phyloP scores from a whole-genome alignment of 192 early-diverging fungal genomes.

The Phycomyces blakesleeanus region DNA sequence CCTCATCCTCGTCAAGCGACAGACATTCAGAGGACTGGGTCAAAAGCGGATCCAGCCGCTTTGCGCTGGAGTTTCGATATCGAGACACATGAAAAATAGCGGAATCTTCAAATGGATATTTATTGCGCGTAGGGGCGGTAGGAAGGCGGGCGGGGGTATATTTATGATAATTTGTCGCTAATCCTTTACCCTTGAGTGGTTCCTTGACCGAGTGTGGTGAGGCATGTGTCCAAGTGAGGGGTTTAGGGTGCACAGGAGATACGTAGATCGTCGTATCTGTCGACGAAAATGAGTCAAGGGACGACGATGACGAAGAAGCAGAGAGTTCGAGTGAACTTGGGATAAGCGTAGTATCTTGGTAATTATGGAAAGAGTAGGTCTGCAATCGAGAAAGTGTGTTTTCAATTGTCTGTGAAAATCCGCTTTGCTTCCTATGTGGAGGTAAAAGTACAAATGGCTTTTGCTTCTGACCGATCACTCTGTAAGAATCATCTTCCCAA shows the following conservation, averaged over 20 bases:
- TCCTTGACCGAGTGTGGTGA: neutral
- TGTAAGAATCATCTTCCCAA: too few relatives aligned
- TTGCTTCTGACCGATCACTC: too few relatives aligned
- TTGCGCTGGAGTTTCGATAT: neutral
- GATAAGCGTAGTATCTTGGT: too few relatives aligned
- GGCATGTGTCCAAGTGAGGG: neutral
- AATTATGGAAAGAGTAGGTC: neutral
- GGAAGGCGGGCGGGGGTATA: neutral
- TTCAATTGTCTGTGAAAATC: too few relatives aligned
- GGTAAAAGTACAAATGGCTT: too few relatives aligned
- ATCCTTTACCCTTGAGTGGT: neutral
- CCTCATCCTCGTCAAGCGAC: neutral
- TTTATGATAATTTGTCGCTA: neutral
- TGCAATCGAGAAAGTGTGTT: too few relatives aligned
- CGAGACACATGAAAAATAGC: neutral
- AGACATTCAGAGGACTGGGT: neutral
- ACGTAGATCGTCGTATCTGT: neutral
- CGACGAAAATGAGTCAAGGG: neutral
- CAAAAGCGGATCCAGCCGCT: neutral
- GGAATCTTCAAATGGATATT: neutral
- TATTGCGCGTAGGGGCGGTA: neutral
- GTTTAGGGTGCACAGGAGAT: neutral
- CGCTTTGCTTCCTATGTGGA: too few relatives aligned
- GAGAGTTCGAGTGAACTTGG: neutral
- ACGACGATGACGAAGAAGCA: neutral